Evolutionary conservation across 345 rosid genomes (phyloP).

Genomic region (Brassica rapa): DNA sequence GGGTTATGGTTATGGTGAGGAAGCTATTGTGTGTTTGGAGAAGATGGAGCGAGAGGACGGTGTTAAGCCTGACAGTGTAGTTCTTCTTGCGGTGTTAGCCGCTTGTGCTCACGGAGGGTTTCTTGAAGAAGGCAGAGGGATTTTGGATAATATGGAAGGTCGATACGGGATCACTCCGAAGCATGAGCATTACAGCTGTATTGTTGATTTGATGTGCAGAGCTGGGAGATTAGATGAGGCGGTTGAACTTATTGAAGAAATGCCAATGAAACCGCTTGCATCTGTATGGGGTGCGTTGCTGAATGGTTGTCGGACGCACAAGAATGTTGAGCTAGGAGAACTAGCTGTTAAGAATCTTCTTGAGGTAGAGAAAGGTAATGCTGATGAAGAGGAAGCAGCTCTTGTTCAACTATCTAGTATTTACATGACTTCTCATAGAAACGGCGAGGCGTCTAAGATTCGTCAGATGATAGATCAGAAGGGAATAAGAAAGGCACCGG

Average conservation of each 20-base stretch:
- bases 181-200: constrained; percentile 67
- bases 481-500: constrained; percentile 54
- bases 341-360: constrained; percentile 53
- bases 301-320: constrained; percentile 56
- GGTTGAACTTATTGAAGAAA: constrained; percentile 45
- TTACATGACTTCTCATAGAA: constrained; percentile 43
- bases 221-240: constrained; percentile 56
- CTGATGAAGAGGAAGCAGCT: constrained; percentile 60
- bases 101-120: constrained; percentile 67
- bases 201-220: constrained; percentile 64
- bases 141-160: constrained; percentile 50
- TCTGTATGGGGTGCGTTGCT: constrained; percentile 69
- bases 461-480: constrained; percentile 50
- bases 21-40: constrained; percentile 50
- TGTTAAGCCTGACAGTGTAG: constrained; percentile 53
- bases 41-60: constrained; percentile 47
- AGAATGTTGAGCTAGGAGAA: constrained; percentile 61
- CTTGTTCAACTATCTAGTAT: constrained; percentile 55
- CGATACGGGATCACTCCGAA: constrained; percentile 45
- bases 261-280: constrained; percentile 65
- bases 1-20: constrained; percentile 45
- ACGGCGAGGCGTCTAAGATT: constrained; percentile 46
- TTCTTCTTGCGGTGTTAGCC: constrained; percentile 51
- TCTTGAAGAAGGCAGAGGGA: constrained; percentile 44
- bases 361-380: constrained; percentile 46